phyloP scores from a whole-genome alignment of 1,284 basidiomycete species.

The Puccinia triticina region DNA sequence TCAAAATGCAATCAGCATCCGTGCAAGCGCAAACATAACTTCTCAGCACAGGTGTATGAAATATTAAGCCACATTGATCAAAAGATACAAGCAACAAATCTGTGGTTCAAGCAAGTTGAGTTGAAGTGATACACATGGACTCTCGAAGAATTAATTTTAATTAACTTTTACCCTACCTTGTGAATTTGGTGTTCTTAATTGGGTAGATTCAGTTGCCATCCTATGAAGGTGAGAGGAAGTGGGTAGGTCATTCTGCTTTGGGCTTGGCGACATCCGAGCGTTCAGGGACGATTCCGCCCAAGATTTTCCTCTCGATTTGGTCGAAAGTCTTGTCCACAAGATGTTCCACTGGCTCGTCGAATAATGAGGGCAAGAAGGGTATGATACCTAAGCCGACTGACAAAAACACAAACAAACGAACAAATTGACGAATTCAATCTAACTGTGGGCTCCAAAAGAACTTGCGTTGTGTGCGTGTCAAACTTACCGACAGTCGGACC shows the following conservation, averaged over 20 bases:
- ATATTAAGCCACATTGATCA: too few species aligned
- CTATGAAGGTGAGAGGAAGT: too few species aligned
- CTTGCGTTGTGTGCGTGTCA: not conserved
- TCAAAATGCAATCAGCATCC: too few species aligned
- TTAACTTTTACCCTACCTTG: too few species aligned
- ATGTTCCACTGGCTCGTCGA: conserved; percentile 59
- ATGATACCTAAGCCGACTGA: conserved; percentile 57
- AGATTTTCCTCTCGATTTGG: conserved; percentile 54
- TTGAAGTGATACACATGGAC: too few species aligned
- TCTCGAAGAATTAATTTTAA: too few species aligned
- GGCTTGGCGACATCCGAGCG: conserved; percentile 10
- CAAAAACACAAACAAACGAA: not conserved
- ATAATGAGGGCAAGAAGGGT: conserved; percentile 58
- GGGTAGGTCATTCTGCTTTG: not conserved
- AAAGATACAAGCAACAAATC: too few species aligned
- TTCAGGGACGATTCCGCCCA: conserved; percentile 19
- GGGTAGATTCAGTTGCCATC: too few species aligned
- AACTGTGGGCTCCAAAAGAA: not conserved
- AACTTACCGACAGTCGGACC: conserved; percentile 57
- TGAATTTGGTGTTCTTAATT: too few species aligned
- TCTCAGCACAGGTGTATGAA: too few species aligned
- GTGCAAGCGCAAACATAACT: too few species aligned
- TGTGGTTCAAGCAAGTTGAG: too few species aligned
- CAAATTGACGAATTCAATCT: not conserved
- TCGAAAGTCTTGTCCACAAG: conserved; percentile 59